Evolutionary conservation across 345 rosid species (phyloP).

Genomic region (rapeseed (Brassica napus)): Da-Ae NC_063434.1:1825001-1825500

Average conservation of each 20-base stretch:
- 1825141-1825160: constrained; percentile 53
- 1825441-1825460: not conserved
- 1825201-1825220: constrained; percentile 50
- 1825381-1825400: constrained; percentile 30
- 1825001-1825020: constrained; percentile 63
- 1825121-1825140: constrained; percentile 54
- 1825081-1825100: constrained; percentile 59
- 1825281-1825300: constrained; percentile 47
- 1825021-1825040: constrained; percentile 57
- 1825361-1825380: constrained; percentile 53
- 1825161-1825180: constrained; percentile 63
- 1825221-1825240: constrained; percentile 47
- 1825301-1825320: constrained; percentile 49
- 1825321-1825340: constrained; percentile 46
- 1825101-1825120: constrained; percentile 60
- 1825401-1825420: not conserved
- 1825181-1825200: constrained; percentile 60
- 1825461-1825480: not conserved
- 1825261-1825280: constrained; percentile 49
- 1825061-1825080: constrained; percentile 51
- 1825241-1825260: constrained; percentile 56
- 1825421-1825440: not conserved
- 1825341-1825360: constrained; percentile 50
- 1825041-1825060: constrained; percentile 58
- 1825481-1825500: not conserved